Evolutionary conservation across 768 basidiomycete species (phyloP).

Genomic region (Melanogaster broomeanus): DNA sequence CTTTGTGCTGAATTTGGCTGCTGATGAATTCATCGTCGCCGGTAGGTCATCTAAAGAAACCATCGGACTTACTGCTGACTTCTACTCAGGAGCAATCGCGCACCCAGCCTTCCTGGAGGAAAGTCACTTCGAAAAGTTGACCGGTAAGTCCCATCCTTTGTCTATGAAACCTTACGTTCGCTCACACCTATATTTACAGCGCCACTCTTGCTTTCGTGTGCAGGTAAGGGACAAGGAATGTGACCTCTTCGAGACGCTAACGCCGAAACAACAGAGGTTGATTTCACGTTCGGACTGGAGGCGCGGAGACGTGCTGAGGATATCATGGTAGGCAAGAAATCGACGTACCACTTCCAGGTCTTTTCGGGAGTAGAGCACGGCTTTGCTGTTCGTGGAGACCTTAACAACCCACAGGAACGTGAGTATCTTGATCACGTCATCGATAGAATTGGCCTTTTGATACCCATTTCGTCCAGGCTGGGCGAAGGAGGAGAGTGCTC

Average conservation of each 20-base stretch:
- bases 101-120: conserved; percentile 56
- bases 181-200: conserved; percentile 1
- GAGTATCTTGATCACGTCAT: background rate
- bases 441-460: background rate
- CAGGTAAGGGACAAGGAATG: conserved; percentile 14
- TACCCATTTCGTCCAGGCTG: conserved; percentile 40
- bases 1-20: conserved; percentile 45
- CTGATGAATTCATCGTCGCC: conserved; percentile 44
- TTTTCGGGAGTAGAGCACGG: conserved; percentile 45
- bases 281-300: conserved; percentile 49
- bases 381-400: conserved; percentile 20
- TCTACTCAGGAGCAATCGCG: conserved; percentile 44
- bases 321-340: conserved; percentile 47
- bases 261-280: conserved; percentile 42
- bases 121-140: conserved; percentile 49
- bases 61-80: background rate
- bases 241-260: background rate
- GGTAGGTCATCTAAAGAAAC: conserved; percentile 30
- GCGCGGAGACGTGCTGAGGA: conserved; percentile 57
- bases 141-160: conserved; percentile 34
- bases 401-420: conserved; percentile 18
- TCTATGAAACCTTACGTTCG: background rate
- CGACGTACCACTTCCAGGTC: conserved; percentile 54
- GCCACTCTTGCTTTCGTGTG: conserved; percentile 23
- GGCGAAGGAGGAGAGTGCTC: conserved; percentile 59